Conservation (phyloP, 208 protist genomes). For the Endotrypanum monterogeii region DNA sequence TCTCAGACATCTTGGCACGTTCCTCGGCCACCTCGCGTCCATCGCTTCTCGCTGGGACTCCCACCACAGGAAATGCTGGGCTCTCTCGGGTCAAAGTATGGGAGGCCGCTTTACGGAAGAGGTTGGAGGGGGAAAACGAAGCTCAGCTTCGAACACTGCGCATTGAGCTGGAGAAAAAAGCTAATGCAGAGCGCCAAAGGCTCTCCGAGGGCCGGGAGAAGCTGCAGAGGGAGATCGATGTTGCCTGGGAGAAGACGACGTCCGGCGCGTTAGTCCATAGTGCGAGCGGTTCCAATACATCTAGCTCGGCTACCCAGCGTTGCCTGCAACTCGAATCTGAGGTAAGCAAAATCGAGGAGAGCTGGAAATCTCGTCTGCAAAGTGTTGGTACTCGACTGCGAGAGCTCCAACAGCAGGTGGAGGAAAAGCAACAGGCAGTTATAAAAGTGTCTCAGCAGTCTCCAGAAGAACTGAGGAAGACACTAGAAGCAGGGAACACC, state of each 20-base stretch:
- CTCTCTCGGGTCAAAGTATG: slow-evolving; percentile 47
- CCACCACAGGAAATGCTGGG: background rate
- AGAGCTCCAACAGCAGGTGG: slow-evolving; percentile 26
- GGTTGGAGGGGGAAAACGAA: slow-evolving; percentile 60
- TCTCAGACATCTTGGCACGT: slow-evolving; percentile 24
- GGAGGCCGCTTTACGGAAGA: slow-evolving; percentile 53
- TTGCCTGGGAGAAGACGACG: slow-evolving; percentile 26
- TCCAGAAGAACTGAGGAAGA: slow-evolving; percentile 28
- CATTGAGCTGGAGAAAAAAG: slow-evolving; percentile 42
- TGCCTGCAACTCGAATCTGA: slow-evolving; percentile 21
- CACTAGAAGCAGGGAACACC: slow-evolving; percentile 28
- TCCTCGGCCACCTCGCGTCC: slow-evolving; percentile 9
- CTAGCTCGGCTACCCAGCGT: slow-evolving; percentile 11
- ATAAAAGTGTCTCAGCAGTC: slow-evolving; percentile 14
- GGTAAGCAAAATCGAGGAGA: slow-evolving; percentile 43
- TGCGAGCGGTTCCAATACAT: background rate
- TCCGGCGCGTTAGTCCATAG: background rate
- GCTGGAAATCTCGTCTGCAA: slow-evolving; percentile 28
- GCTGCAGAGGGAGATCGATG: slow-evolving; percentile 32
- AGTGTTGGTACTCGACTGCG: slow-evolving; percentile 28
- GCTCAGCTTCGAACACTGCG: slow-evolving; percentile 35
- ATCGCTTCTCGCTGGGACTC: background rate
- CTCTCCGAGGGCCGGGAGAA: slow-evolving; percentile 19
- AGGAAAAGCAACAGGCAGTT: slow-evolving; percentile 30
- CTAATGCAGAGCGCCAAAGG: slow-evolving; percentile 26